Base-by-base conservation (phyloP, 139 green algal species). In the Diplosphaera chodatii region DNA sequence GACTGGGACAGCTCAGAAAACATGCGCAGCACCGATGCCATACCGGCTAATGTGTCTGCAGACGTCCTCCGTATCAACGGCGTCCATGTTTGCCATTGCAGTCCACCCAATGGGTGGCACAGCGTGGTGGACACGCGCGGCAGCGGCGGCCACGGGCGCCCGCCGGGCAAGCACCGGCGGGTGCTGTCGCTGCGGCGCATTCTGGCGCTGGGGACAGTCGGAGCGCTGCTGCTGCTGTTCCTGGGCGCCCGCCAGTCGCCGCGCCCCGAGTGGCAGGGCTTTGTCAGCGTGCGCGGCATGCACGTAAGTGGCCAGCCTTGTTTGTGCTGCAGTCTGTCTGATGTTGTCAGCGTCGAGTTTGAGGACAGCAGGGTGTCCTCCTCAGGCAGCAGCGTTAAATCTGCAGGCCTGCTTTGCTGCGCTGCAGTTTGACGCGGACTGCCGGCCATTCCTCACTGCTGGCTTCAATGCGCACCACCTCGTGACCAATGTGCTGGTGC, bases 381-480 rank as follows among this genome's bases (percentile, higher is more conserved):
- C n/a, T n/a, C n/a, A n/a, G n/a, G n/a, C n/a, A n/a, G n/a, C n/a
- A n/a, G n/a, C n/a, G n/a, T n/a, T n/a, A n/a, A n/a, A n/a, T n/a
- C n/a, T n/a, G n/a, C n/a, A n/a, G n/a, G n/a, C n/a, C n/a, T n/a
- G n/a, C n/a, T n/a, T n/a, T 48, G 37, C 6, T 48, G 37, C 8
- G 37, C 10, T 48, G 66, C 59, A 88, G 77, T 88, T 91, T 66
- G 63, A 81, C 65, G 32, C 76, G 63, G 72, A 87, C 37, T 88
- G 85, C 77, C 74, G 81, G 2, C 83, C 85, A 5, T 88, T 87
- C 62, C 85, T 84, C 63, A 55, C 86, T 5, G 68, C 73, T 16
- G 86, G 86, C 21, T 87, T 90, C 78, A 91, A 91, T 40, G 69
- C 79, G 22, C 72, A 87, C 48, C 80, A 85, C 48, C 30, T 84